phyloP scores from a whole-genome alignment of 2,329 filamentous ascomycete species.

The Ustulina deusta region DNA sequence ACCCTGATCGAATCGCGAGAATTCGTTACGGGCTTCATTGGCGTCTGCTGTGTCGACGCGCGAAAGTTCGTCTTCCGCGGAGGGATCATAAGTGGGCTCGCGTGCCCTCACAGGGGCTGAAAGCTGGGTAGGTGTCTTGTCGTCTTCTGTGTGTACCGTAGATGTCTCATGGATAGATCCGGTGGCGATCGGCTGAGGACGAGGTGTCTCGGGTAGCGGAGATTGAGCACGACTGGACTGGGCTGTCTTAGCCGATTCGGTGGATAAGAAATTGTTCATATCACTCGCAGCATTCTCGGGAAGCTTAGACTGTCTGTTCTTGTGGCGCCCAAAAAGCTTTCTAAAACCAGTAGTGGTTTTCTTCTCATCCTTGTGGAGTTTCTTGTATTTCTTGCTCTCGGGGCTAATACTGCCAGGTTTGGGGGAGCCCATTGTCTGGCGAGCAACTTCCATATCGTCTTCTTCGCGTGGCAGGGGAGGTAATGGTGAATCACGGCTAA shows the following conservation, averaged over 20 bases:
- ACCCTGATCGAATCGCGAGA: conserved; percentile 84
- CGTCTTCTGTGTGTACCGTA: conserved; percentile 43
- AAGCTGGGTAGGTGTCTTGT: conserved; percentile 48
- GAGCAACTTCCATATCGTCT: conserved; percentile 52
- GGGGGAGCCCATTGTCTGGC: conserved; percentile 56
- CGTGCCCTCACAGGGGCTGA: conserved; percentile 42
- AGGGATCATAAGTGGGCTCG: conserved; percentile 59
- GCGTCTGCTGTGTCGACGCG: conserved; percentile 71
- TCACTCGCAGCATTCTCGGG: conserved; percentile 66
- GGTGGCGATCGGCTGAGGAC: conserved; percentile 43
- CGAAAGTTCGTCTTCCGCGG: conserved; percentile 64
- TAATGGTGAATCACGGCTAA: conserved; percentile 55
- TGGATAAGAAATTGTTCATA: conserved; percentile 63
- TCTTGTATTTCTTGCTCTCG: conserved; percentile 63
- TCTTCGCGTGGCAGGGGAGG: conserved; percentile 56
- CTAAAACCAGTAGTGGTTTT: conserved; percentile 60
- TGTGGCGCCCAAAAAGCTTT: conserved; percentile 74
- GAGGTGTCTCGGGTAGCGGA: conserved; percentile 44
- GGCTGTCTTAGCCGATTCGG: conserved; percentile 50
- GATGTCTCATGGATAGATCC: conserved; percentile 45
- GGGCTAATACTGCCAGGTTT: conserved; percentile 56
- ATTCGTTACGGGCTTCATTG: conserved; percentile 69
- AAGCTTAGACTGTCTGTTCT: conserved; percentile 69
- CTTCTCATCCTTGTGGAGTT: conserved; percentile 66
- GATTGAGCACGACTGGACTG: conserved; percentile 47